A percentile compares a stretch with the other conserved stretches of the same genome.
Conservation (phyloP, 257 asterid genomes). For the Eucommia ulmoides region DNA sequence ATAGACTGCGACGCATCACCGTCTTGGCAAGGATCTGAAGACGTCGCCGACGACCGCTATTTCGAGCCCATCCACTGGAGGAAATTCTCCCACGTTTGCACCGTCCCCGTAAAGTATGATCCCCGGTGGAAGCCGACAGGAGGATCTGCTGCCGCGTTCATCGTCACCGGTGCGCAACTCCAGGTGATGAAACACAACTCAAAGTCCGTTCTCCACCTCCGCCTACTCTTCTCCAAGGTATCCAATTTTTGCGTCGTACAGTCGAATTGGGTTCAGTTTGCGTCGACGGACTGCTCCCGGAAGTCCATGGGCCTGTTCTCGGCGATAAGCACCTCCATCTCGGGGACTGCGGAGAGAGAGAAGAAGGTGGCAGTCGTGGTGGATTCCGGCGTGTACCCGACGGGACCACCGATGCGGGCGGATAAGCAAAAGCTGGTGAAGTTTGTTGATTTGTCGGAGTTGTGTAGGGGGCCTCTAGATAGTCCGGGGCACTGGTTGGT, state of each 20-base stretch:
- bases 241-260: constrained; percentile 34
- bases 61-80: constrained; percentile 64
- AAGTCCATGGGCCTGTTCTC: constrained; percentile 60
- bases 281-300: constrained; percentile 26
- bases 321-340: constrained; percentile 32
- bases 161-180: constrained; percentile 85
- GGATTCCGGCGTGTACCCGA: constrained; percentile 68
- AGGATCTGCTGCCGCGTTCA: constrained; percentile 26
- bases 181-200: constrained; percentile 31
- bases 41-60: constrained; percentile 33
- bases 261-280: constrained; percentile 55
- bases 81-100: constrained; percentile 65
- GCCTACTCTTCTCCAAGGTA: constrained; percentile 37
- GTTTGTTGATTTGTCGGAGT: constrained; percentile 54
- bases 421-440: constrained; percentile 44
- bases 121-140: constrained; percentile 29
- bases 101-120: constrained; percentile 57
- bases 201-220: constrained; percentile 44
- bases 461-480: constrained; percentile 70
- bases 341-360: constrained; percentile 31
- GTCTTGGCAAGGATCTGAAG: constrained; percentile 52
- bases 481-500: constrained; percentile 91
- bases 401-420: constrained; percentile 56
- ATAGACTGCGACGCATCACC: constrained; percentile 10
- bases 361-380: constrained; percentile 30